Evolutionary conservation across 345 rosid genomes (phyloP).

Genomic region (Odontarrhena argentea): DNA sequence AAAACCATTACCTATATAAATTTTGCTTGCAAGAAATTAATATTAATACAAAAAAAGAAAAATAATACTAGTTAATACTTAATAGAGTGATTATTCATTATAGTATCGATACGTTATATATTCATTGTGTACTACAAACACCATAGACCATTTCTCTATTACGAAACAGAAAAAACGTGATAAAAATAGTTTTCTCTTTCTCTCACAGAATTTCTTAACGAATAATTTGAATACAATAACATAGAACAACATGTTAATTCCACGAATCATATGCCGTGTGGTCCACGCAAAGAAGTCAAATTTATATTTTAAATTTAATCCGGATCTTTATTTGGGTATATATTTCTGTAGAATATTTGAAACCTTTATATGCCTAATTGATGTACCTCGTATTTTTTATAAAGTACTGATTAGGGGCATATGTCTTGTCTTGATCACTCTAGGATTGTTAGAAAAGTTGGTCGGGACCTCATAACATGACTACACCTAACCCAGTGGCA

Average conservation of each 20-base stretch:
- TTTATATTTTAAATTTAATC: not conserved
- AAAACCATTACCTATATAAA: not conserved
- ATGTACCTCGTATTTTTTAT: not conserved
- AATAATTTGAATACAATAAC: slow-evolving; percentile 4
- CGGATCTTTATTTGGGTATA: slow-evolving; percentile 1
- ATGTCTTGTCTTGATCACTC: slow-evolving; percentile 23
- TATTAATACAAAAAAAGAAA: not conserved
- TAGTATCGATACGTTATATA: not conserved
- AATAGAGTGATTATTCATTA: not conserved
- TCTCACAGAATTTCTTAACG: slow-evolving; percentile 3
- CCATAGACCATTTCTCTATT: not conserved
- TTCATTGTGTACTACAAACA: not conserved
- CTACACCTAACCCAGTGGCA: not conserved
- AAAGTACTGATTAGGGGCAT: not conserved
- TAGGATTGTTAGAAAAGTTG: not conserved
- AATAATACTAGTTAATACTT: not conserved
- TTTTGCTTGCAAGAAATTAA: not conserved
- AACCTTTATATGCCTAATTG: slow-evolving; percentile 9
- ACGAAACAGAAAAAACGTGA: slow-evolving; percentile 20
- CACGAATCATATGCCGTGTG: slow-evolving; percentile 38
- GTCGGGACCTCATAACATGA: not conserved
- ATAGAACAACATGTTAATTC: not conserved
- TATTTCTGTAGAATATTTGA: not conserved
- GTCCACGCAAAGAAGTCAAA: slow-evolving; percentile 22
- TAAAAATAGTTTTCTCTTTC: slow-evolving; percentile 1